Evolutionary conservation across 257 asterid genomes (phyloP), one percentile per base, ranked within the genome.

Genomic region (Agastache rugosa): DNA sequence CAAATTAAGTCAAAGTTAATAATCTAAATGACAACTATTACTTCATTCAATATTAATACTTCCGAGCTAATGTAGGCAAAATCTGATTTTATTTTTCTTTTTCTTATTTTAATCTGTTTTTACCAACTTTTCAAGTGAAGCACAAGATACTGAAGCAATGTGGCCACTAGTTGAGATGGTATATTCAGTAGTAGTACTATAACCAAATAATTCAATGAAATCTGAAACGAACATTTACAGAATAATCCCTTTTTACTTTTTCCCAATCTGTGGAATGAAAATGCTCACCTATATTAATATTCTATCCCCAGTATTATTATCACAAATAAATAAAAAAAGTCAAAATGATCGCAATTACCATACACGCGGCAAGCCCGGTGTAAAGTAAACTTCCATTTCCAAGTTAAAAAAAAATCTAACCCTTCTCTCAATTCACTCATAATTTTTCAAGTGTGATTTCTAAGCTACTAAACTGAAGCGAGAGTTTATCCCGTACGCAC

Each of bases 141-240:
- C 39, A 19, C 5, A 11, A 50, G 62, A 19, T 59, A 44, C 19
- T 20, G 44, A 35, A 50, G 62, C 50, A 68, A 48, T 20, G 14
- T 39, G 65, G 67, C 22, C 67, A 60, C 61, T 37, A 48, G 54
- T 63, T 63, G 55, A 35, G 37, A 69, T 68, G 71, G 80, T 61
- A 77, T 77, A 70, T 69, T 76, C 76, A 50, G 22, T n/a, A 14
- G 42, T 35, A 63, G 23, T 37, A 37, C 35, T 6, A 60, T 10
- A 48, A 23, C 67, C 71, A 37, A 60, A 76, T 10, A 48, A 58
- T 44, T 60, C 45, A 37, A 68, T 58, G 71, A 54, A 42, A 68
- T 12, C 34, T 66, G n/a, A 67, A 67, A 58, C 8, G 8, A 60
- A 27, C 50, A 16, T 41, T 72, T 44, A 51, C 65, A 59, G 25